phyloP scores from a whole-genome alignment of 768 basidiomycete species.

The Russula ochroleuca region DNA sequence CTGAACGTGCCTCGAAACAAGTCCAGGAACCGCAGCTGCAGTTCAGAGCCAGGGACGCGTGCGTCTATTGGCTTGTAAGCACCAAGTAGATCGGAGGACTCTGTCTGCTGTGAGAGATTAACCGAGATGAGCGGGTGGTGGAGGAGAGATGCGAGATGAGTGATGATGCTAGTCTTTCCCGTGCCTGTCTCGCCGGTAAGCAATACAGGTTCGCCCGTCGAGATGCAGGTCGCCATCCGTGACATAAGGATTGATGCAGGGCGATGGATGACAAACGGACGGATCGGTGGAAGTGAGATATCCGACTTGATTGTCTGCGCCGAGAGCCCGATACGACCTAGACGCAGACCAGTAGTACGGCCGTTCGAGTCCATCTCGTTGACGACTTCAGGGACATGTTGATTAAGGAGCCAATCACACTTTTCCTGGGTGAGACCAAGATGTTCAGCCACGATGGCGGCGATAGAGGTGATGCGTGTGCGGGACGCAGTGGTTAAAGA shows the following conservation, averaged over 20 bases:
- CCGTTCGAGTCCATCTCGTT: conserved; percentile 67
- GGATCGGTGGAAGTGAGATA: conserved; percentile 35
- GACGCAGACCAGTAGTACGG: conserved; percentile 48
- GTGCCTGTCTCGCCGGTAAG: conserved; percentile 99
- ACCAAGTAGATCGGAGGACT: conserved; percentile 89
- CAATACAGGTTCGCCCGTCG: conserved; percentile 76
- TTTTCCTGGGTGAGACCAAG: conserved; percentile 69
- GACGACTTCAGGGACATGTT: conserved; percentile 62
- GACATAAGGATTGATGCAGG: conserved; percentile 78
- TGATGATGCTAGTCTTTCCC: conserved; percentile 91
- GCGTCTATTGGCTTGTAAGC: conserved; percentile 96
- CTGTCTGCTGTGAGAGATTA: conserved; percentile 94
- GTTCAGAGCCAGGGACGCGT: conserved; percentile 61
- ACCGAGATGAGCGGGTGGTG: conserved; percentile 75
- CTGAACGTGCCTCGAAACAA: conserved; percentile 87
- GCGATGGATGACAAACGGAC: conserved; percentile 85
- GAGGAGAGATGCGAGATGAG: conserved; percentile 79
- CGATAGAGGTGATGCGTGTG: conserved; percentile 47
- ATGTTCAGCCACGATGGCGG: conserved; percentile 51
- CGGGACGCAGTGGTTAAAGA: conserved; percentile 49
- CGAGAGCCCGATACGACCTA: conserved; percentile 59
- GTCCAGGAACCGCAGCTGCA: conserved; percentile 72
- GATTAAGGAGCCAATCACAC: conserved; percentile 62
- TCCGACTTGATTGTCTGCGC: conserved; percentile 42
- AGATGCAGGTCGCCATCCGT: conserved; percentile 69